A percentile compares a stretch with the other conserved stretches of the same genome.
These are phyloP conservation scores for Agarophyton chilense DNA, from an alignment of 23 red algal genomes.

Conservation along the genomic window DNA sequence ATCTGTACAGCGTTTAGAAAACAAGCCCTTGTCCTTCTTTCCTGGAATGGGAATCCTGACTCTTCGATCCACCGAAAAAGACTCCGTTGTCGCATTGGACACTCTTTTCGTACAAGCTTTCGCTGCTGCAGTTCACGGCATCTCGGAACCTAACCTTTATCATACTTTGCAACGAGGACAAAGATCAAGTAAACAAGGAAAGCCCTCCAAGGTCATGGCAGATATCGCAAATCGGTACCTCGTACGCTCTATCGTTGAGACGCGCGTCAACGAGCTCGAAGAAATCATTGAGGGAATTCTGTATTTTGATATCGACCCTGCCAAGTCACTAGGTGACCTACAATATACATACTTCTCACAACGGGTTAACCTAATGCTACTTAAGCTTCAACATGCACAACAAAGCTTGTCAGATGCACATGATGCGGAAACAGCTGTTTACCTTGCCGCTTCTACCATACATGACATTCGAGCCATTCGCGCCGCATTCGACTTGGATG, in stretches of 20 bases:
- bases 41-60: slow-evolving; percentile 57
- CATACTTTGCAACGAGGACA: slow-evolving; percentile 4
- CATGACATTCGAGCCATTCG: slow-evolving; percentile 60
- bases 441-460: slow-evolving; percentile 37
- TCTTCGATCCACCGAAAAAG: slow-evolving; percentile 36
- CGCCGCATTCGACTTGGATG: slow-evolving; percentile 26
- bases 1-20: slow-evolving; percentile 37
- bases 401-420: slow-evolving; percentile 19
- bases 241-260: slow-evolving; percentile 46
- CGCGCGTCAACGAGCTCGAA: slow-evolving; percentile 9
- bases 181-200: not conserved
- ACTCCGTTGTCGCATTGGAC: slow-evolving; percentile 27
- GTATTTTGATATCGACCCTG: slow-evolving; percentile 62
- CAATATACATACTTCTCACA: slow-evolving; percentile 54
- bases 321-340: slow-evolving; percentile 35
- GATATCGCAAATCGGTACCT: slow-evolving; percentile 35
- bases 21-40: slow-evolving; percentile 16
- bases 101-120: slow-evolving; percentile 30
- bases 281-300: slow-evolving; percentile 57
- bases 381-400: slow-evolving; percentile 47
- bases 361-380: slow-evolving; percentile 62
- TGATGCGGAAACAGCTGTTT: slow-evolving; percentile 46
- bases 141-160: slow-evolving; percentile 60
- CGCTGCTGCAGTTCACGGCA: slow-evolving; percentile 47
- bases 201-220: slow-evolving; percentile 33